Conservation (phyloP, 1,284 basidiomycete genomes). For the Ustilago curta region DNA sequence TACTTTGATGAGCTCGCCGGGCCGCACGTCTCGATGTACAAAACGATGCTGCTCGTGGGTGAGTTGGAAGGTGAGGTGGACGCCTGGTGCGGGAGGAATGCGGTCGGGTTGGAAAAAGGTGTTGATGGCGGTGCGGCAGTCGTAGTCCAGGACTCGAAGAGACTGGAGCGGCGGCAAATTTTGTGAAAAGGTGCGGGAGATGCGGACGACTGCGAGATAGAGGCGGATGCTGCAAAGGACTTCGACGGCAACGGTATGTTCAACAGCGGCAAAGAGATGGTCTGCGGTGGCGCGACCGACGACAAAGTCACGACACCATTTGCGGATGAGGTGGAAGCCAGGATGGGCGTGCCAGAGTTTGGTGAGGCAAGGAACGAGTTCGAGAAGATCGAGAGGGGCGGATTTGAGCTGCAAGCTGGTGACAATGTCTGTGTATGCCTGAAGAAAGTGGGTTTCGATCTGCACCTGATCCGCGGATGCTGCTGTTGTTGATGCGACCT, state of each 20-base stretch:
- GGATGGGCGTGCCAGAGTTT: constrained; percentile 35
- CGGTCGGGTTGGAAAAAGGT: constrained; percentile 44
- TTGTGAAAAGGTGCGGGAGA: constrained; percentile 48
- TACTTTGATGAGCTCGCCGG: constrained; percentile 58
- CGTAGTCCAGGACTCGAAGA: constrained; percentile 54
- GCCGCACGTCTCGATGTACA: constrained; percentile 48
- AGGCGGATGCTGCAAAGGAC: constrained; percentile 55
- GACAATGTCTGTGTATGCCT: constrained; percentile 43
- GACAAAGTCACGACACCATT: constrained; percentile 49
- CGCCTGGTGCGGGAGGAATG: constrained; percentile 10
- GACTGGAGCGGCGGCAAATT: constrained; percentile 39
- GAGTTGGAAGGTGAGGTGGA: constrained; percentile 35
- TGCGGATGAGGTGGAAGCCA: constrained; percentile 34
- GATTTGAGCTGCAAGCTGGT: constrained; percentile 31
- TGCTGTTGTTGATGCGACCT: not conserved
- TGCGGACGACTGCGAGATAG: constrained; percentile 54
- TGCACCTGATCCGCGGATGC: constrained; percentile 20
- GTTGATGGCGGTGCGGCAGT: constrained; percentile 43
- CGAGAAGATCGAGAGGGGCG: constrained; percentile 46
- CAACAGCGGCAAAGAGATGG: constrained; percentile 45
- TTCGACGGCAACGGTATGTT: constrained; percentile 48
- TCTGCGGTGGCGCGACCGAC: constrained; percentile 42
- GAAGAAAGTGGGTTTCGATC: constrained; percentile 30
- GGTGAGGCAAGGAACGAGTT: constrained; percentile 36
- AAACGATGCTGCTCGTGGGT: constrained; percentile 61